Evolutionary conservation across 805 yeast genomes (phyloP).

Genomic region (Starmerella stigmatis): DNA sequence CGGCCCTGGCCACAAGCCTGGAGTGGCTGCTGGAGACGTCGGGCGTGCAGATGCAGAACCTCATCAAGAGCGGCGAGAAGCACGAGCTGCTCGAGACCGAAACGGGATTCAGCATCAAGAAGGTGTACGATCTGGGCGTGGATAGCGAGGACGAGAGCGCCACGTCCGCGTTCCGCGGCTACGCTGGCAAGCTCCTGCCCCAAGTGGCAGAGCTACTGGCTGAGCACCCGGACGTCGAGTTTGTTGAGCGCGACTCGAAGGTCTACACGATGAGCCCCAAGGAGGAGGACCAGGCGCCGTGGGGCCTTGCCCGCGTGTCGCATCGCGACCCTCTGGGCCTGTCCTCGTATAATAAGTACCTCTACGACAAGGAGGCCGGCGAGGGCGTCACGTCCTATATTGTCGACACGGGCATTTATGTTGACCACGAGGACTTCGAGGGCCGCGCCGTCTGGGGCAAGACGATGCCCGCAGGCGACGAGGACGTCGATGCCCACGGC

Average conservation of each 20-base stretch:
- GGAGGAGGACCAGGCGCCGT: constrained; percentile 55
- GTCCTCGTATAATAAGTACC: constrained; percentile 48
- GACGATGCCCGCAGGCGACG: constrained; percentile 38
- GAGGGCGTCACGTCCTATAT: constrained; percentile 38
- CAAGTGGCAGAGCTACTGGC: constrained; percentile 65
- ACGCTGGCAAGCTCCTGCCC: constrained; percentile 73
- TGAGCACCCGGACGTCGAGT: constrained; percentile 43
- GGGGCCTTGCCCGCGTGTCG: constrained; percentile 66
- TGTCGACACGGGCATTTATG: constrained; percentile 49
- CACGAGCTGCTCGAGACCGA: constrained; percentile 24
- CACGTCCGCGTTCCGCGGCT: constrained; percentile 47
- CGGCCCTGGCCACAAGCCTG: constrained; percentile 53
- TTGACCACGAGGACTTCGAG: constrained; percentile 42
- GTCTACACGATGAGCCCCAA: constrained; percentile 41
- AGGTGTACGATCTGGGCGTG: constrained; percentile 38
- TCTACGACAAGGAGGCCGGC: constrained; percentile 45
- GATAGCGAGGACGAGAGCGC: constrained; percentile 7
- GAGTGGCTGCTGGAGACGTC: constrained; percentile 45
- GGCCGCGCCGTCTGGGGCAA: constrained; percentile 50
- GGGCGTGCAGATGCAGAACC: constrained; percentile 21
- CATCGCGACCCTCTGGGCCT: constrained; percentile 53
- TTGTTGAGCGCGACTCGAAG: constrained; percentile 51
- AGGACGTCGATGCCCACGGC: constrained; percentile 44
- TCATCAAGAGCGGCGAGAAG: constrained; percentile 34
- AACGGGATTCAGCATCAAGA: constrained; percentile 24